These are phyloP conservation scores for Wallacemonas collosoma DNA, from an alignment of 208 protist species.

Conservation along the genomic window DNA sequence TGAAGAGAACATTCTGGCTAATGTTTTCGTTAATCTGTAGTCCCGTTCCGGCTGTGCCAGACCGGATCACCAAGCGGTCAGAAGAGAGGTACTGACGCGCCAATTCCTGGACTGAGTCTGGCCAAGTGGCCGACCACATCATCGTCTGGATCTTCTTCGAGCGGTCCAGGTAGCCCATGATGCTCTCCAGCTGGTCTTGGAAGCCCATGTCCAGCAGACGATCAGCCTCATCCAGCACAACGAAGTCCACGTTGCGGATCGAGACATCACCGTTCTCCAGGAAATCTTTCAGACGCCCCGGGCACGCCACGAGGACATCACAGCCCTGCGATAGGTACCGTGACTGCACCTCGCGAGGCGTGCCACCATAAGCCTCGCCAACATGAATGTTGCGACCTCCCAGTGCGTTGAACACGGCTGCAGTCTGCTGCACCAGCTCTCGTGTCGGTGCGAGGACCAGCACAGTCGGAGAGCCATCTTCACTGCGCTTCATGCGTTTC, in stretches of 20 bases:
- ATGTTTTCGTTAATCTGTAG: constrained; percentile 88
- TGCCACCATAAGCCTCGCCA: constrained; percentile 82
- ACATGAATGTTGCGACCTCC: constrained; percentile 53
- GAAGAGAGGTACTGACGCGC: constrained; percentile 85
- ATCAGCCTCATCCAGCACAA: constrained; percentile 99
- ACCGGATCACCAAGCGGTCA: constrained; percentile 82
- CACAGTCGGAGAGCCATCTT: constrained; percentile 72
- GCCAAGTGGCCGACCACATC: constrained; percentile 97
- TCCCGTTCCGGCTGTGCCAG: constrained; percentile 82
- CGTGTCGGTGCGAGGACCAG: constrained; percentile 98
- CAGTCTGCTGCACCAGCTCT: constrained; percentile 98
- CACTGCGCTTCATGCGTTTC: constrained; percentile 46
- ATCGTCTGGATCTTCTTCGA: constrained; percentile 90
- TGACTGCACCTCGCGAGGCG: constrained; percentile 64
- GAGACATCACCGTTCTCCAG: constrained; percentile 90
- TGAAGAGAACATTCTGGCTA: constrained; percentile 75
- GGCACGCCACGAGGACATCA: constrained; percentile 97
- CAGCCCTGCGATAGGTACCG: constrained; percentile 69
- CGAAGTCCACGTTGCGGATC: constrained; percentile 89
- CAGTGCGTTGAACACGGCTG: constrained; percentile 92
- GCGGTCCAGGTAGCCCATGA: constrained; percentile 84
- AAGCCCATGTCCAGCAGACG: constrained; percentile 95
- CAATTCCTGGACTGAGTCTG: constrained; percentile 77
- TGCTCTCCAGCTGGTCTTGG: constrained; percentile 92
- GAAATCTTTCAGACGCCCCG: constrained; percentile 97